These are phyloP conservation scores for Coemansia sp. DNA, from an alignment of 192 early-diverging fungal species.

Conservation along the genomic window DNA sequence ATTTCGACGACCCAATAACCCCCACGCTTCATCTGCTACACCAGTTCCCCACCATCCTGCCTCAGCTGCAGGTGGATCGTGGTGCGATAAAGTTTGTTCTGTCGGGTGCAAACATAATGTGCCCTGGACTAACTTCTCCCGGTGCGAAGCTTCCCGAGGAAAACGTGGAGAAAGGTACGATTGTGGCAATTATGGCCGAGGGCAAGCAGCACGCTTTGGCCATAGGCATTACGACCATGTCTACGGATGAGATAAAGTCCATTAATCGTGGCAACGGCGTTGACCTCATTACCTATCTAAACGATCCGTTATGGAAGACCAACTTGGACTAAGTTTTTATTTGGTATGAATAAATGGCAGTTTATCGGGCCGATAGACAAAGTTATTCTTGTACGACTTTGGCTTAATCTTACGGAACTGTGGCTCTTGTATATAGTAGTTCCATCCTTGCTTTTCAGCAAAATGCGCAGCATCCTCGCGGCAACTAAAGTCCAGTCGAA, in stretches of 20 bases:
- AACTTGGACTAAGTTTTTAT: slow-evolving; percentile 52
- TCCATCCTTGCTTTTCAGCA: slow-evolving; percentile 96
- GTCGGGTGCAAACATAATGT: slow-evolving; percentile 97
- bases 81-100: slow-evolving; percentile 99
- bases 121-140: slow-evolving; percentile 92
- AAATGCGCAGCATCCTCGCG: slow-evolving; percentile 91
- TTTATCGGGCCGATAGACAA: slow-evolving; percentile 76
- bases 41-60: slow-evolving; percentile 90
- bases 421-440: slow-evolving; percentile 90
- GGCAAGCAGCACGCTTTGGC: slow-evolving; percentile 96
- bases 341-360: slow-evolving; percentile 83
- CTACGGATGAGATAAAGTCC: slow-evolving; percentile 81
- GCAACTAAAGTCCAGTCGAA: slow-evolving; percentile 75
- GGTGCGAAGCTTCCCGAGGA: slow-evolving; percentile 78
- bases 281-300: slow-evolving; percentile 83
- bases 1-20: slow-evolving; percentile 88
- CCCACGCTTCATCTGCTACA: slow-evolving; percentile 88
- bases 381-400: slow-evolving; percentile 92
- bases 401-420: slow-evolving; percentile 71
- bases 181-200: slow-evolving; percentile 91
- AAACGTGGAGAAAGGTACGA: slow-evolving; percentile 63
- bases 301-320: slow-evolving; percentile 79
- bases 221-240: slow-evolving; percentile 84
- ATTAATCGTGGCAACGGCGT: slow-evolving; percentile 92
- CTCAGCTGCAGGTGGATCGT: slow-evolving; percentile 86